Base-by-base conservation (phyloP, 2,329 filamentous ascomycete species). In the Cylindrodendrum hubeiense region DNA sequence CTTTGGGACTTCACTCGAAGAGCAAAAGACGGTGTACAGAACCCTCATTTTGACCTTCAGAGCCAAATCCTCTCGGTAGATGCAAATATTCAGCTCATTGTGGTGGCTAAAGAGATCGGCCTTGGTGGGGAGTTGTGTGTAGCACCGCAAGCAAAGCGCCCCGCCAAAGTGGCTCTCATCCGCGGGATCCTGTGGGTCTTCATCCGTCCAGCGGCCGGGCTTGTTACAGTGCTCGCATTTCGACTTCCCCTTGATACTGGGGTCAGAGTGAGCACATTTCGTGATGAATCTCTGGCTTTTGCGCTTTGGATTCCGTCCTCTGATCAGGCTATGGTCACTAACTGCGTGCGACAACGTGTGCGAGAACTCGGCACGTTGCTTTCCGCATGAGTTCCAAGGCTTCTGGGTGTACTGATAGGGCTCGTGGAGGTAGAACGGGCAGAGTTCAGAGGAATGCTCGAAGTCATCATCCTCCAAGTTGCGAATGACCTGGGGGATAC, bases 241-340 rank as follows among this genome's bases (percentile, higher is more conserved):
- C 5, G 67, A 56, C 34, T 70, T 72, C 6, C 64, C 61, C 34
- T 73, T 73, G 19, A n/a, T 22, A 4, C 33, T 44, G 8, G 60
- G 53, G 10, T 63, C 19, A 15, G 68, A 57, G 12, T 9, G 53
- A 3, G 28, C 51, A 28, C 71, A 73, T 17, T 46, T 61, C 24
- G 70, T 50, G 13, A 73, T 24, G 44, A 69, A 73, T 34, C 55
- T 65, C 22, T 71, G 71, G 30, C 55, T 53, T 4, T 30, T 19
- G 22, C 71, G 44, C 9, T 62, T 61, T 8, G 63, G 55, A 43
- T 73, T 68, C 8, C 1, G 54, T 12, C 66, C 71, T 37, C 71
- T 67, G 26, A 73, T 62, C 21, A 73, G 60, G 4, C 71, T 71
- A 44, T 73, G 71, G 24, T 73, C 71, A n/a, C 69, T 60, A n/a